Conservation (phyloP, 2,329 filamentous ascomycete species). For the Epichloe baconii region DNA sequence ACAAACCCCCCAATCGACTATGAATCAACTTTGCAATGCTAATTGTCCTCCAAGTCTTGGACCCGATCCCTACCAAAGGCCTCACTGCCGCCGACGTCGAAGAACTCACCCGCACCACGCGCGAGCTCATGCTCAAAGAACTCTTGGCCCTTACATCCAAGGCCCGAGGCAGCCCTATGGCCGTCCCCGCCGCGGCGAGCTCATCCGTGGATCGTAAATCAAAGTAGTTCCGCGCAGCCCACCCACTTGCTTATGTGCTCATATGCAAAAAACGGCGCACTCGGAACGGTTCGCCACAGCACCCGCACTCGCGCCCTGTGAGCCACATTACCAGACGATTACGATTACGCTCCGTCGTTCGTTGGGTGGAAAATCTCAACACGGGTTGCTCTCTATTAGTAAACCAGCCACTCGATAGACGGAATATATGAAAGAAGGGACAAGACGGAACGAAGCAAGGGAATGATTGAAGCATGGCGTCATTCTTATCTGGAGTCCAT, state of each 20-base stretch:
- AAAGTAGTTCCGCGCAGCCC: not conserved
- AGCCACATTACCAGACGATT: too few relatives aligned
- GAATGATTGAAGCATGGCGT: not conserved
- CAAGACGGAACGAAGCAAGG: not conserved
- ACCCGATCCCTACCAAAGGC: slow-evolving; percentile 64
- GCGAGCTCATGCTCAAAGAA: slow-evolving; percentile 64
- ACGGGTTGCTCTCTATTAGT: not conserved
- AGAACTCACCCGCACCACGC: slow-evolving; percentile 51
- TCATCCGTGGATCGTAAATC: slow-evolving; percentile 16
- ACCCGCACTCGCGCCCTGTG: too few relatives aligned
- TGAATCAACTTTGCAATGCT: too few relatives aligned
- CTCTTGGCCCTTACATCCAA: slow-evolving; percentile 40
- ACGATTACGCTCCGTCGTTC: too few relatives aligned
- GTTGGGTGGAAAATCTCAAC: not conserved
- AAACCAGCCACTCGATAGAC: not conserved
- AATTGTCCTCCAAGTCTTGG: slow-evolving; percentile 43
- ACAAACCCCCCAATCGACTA: too few relatives aligned
- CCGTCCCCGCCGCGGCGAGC: slow-evolving; percentile 18
- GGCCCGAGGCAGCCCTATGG: slow-evolving; percentile 28
- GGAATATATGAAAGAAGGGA: not conserved
- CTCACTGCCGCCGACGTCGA: slow-evolving; percentile 69
- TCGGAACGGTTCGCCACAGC: too few relatives aligned
- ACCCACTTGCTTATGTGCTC: not conserved
- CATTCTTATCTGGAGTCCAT: not conserved
- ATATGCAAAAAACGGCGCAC: not conserved